Conservation (phyloP, 441 rosid genomes). For the Adansonia rubrostipa region DNA sequence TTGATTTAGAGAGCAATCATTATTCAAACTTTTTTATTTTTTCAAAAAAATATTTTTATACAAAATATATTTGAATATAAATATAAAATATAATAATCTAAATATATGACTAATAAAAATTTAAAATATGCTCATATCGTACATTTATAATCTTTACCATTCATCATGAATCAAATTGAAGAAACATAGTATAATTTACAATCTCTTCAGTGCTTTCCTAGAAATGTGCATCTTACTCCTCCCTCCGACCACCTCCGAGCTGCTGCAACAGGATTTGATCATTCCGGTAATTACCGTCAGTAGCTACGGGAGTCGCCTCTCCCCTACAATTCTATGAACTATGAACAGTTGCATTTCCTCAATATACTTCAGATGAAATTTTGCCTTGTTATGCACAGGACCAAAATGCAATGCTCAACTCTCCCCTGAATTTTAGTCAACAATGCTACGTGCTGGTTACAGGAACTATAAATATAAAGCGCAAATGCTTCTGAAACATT, state of each 20-base stretch:
- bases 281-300: slow-evolving; percentile 21
- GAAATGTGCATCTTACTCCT: slow-evolving; percentile 17
- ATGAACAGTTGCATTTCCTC: slow-evolving; percentile 18
- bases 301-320: slow-evolving; percentile 25
- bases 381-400: slow-evolving; percentile 10
- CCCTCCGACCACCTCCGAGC: slow-evolving; percentile 20
- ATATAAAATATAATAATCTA: too few species aligned
- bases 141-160: too few species aligned
- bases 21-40: too few species aligned
- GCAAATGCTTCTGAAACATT: neutral
- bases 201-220: neutral
- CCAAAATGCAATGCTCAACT: slow-evolving; percentile 14
- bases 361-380: neutral
- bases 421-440: slow-evolving; percentile 19
- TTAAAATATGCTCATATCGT: too few species aligned
- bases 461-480: neutral
- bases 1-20: too few species aligned
- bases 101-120: too few species aligned
- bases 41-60: too few species aligned
- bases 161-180: too few species aligned
- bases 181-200: neutral
- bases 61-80: too few species aligned
- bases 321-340: slow-evolving; percentile 24
- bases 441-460: slow-evolving; percentile 15
- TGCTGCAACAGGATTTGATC: slow-evolving; percentile 23